These are phyloP conservation scores for Trametes coccinea DNA, from an alignment of 768 basidiomycete species.

Conservation along the genomic window DNA sequence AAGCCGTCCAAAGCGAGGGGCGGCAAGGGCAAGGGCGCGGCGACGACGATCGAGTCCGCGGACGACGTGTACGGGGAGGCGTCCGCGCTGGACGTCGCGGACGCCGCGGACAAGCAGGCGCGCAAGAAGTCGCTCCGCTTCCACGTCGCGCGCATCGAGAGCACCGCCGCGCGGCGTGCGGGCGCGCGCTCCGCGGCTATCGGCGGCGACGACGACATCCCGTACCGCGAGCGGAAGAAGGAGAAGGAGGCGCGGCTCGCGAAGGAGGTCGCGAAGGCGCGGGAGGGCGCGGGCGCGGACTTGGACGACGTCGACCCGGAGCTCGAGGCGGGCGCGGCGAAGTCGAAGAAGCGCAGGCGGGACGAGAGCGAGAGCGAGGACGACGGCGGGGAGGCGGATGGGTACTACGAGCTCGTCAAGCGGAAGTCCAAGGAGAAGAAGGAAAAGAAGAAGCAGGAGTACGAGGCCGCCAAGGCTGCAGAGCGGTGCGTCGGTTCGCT, in stretches of 20 bases:
- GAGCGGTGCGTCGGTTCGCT: conserved; percentile 49
- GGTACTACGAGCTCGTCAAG: conserved; percentile 92
- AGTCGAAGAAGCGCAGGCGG: conserved; percentile 36
- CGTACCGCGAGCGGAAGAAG: conserved; percentile 76
- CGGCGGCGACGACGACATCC: conserved; percentile 95
- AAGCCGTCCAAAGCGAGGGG: conserved; percentile 31
- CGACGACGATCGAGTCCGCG: conserved; percentile 55
- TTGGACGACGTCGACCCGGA: conserved; percentile 59
- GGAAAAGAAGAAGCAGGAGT: conserved; percentile 76
- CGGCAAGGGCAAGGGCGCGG: conserved; percentile 24
- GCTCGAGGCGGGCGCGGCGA: conserved; percentile 13
- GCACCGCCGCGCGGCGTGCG: conserved; percentile 71
- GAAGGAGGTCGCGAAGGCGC: conserved; percentile 51
- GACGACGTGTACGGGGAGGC: conserved; percentile 83
- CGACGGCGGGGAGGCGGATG: conserved; percentile 55
- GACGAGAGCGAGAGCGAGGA: conserved; percentile 40
- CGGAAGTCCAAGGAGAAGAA: conserved; percentile 69
- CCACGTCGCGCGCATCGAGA: conserved; percentile 91
- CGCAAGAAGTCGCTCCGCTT: conserved; percentile 85
- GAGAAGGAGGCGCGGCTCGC: conserved; percentile 57
- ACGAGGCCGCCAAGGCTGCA: conserved; percentile 63
- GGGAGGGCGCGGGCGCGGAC: conserved; percentile 52
- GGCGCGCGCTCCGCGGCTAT: conserved; percentile 68
- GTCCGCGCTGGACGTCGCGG: conserved; percentile 62
- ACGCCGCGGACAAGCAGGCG: conserved; percentile 81